Evolutionary conservation across 768 basidiomycete species (phyloP), one percentile per base, ranked within the genome.

Genomic region (Cantharellus anzutake): DNA sequence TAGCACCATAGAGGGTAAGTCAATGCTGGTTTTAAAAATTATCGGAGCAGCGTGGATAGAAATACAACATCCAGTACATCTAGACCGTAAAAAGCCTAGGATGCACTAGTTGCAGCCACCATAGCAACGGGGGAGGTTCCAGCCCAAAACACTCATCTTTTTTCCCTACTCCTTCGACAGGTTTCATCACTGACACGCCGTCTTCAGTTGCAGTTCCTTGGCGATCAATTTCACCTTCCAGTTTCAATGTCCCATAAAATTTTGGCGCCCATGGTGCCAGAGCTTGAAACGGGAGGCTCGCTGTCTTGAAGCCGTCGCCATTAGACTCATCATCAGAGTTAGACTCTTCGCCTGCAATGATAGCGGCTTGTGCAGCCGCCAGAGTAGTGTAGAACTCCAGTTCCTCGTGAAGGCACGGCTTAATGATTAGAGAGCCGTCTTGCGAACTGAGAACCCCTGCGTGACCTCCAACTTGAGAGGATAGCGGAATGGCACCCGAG

Each of bases 401-500:
- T 66, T 94, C 90, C 42, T 71, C 69, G 0, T 75, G 75, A 5
- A 81, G 71, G 14, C 82, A 78, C 3, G 83, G 80, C 70, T 94
- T 93, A 73, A 91, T 82, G 50, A 94, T 70, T n/a, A 90, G 78
- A 1, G 80, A 81, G 11, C 79, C 81, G 64, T 87, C 84, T 62
- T 81, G 82, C 3, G 79, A 80, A 3, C 80, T 73, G 51, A 79
- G 73, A n/a, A 93, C 77, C 20, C 83, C 82, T 2, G 78, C 68
- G 66, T 94, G 91, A 0, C 90, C 90, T 20, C 85, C 88, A 56
- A 93, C 88, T 71, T 91, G 85, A 20, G 76, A 71, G 5, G 68
- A 67, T 35, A 83, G 73, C 2, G 75, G 72, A 35, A 60, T 50
- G 29, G 11, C 44, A 11, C 44, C 44, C 20, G 20, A 29, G 20